Evolutionary conservation across 257 asterid genomes (phyloP), one percentile per base, ranked within the genome.

Genomic region (Fraxinus pennsylvanica): DNA sequence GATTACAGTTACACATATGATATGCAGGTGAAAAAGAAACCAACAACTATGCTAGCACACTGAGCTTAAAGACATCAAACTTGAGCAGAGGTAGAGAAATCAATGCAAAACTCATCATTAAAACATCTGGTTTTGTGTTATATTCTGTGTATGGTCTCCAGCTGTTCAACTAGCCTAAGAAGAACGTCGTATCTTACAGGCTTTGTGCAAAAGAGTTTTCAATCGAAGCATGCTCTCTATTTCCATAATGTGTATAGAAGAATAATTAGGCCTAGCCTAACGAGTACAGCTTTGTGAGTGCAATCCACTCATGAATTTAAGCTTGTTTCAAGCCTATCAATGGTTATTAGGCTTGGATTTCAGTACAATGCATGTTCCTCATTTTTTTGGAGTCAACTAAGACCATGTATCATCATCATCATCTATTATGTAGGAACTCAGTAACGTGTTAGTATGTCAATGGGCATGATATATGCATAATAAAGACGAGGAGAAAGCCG

Each of bases 121-220:
- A 43, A 43, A 43, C 52, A 45, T 45, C 6, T 1, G 1, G 19
- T 45, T 45, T 45, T 45, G 19, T 45, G 54, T 45, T 13, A 45
- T 13, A 45, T 45, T 45, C 6, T 13, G 5, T 14, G 19, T 2
- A 45, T 3, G 88, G 86, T 19, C 82, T 68, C 81, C 85, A 79
- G 36, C 41, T 86, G 93, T 89, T 92, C 25, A 93, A 89, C 0
- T 92, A 90, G 93, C 87, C 91, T 9, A 84, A 79, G 7, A 89
- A 71, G 81, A 90, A 92, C 63, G 89, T 92, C 2, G 89, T 87
- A 21, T 87, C 93, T 1, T 78, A 88, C 96, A 0, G 97, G 94
- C 39, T 81, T 81, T n/a, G 33, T 80, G 75, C 94, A 88, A 15
- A 90, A 86, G 83, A 91, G 91, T 4, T 83, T 84, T 10, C 85